Percentiles rank a stretch among this genome's conserved stretches.
These are phyloP conservation scores for Phialocephala subalpina DNA, from an alignment of 2,329 filamentous ascomycete species.

Conservation along the genomic window DNA sequence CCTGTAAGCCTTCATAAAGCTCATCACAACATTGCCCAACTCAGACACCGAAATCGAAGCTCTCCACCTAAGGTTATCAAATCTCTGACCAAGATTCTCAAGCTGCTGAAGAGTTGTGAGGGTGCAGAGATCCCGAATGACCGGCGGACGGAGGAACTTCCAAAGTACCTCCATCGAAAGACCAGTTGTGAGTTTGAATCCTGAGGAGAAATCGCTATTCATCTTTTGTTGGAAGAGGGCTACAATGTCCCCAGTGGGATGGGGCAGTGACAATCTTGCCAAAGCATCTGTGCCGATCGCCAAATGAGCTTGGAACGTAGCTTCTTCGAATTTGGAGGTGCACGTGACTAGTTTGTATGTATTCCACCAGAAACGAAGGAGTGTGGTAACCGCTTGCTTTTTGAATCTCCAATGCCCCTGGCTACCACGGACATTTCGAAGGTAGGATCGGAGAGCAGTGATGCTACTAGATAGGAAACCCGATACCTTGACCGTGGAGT, in stretches of 20 bases:
- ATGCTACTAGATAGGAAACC: slow-evolving; percentile 58
- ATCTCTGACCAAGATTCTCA: slow-evolving; percentile 63
- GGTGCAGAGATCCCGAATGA: slow-evolving; percentile 55
- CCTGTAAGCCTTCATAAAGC: slow-evolving; percentile 63
- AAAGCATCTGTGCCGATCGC: slow-evolving; percentile 46
- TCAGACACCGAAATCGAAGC: slow-evolving; percentile 59
- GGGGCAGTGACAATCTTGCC: slow-evolving; percentile 11
- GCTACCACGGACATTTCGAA: slow-evolving; percentile 46
- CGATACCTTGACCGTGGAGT: slow-evolving; percentile 64
- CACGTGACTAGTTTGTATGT: slow-evolving; percentile 58
- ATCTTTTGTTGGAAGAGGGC: slow-evolving; percentile 49
- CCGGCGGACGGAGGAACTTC: slow-evolving; percentile 72
- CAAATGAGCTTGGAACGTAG: slow-evolving; percentile 69
- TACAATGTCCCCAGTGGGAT: slow-evolving; percentile 1
- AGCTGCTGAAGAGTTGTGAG: slow-evolving; percentile 59
- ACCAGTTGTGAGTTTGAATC: slow-evolving; percentile 78
- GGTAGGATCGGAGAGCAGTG: slow-evolving; percentile 51
- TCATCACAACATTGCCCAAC: slow-evolving; percentile 60
- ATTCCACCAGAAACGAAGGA: slow-evolving; percentile 63
- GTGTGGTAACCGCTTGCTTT: slow-evolving; percentile 48
- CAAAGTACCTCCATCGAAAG: slow-evolving; percentile 83
- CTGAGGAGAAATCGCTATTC: slow-evolving; percentile 67
- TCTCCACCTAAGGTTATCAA: slow-evolving; percentile 69
- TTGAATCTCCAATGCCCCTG: slow-evolving; percentile 43
- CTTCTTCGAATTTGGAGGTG: slow-evolving; percentile 65